These are phyloP conservation scores for Plasmodium coatneyi DNA, from an alignment of 169 alveolate species.

Conservation along the genomic window DNA sequence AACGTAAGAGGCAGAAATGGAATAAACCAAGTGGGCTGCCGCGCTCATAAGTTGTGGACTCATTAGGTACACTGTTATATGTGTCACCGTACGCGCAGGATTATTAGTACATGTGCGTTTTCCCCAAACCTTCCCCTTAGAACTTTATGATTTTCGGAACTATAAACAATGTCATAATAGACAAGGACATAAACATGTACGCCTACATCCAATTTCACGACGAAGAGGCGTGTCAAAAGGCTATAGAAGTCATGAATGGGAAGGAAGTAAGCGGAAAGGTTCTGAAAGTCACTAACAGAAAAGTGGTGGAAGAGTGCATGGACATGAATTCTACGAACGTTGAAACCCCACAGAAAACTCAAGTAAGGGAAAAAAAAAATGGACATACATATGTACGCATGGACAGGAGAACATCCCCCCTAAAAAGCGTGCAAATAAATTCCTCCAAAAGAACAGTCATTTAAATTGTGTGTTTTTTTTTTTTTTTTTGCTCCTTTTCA, in stretches of 20 bases:
- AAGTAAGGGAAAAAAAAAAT: constrained; percentile 15
- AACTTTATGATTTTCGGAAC: constrained; percentile 61
- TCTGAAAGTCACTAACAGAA: constrained; percentile 89
- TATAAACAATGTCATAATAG: constrained; percentile 51
- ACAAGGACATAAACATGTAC: constrained; percentile 87
- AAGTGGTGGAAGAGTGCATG: constrained; percentile 85
- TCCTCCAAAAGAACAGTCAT: neutral
- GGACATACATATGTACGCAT: neutral
- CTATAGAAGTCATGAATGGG: constrained; percentile 91
- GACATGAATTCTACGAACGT: constrained; percentile 38
- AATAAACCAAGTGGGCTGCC: neutral
- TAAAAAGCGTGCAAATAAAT: neutral
- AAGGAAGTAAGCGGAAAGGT: constrained; percentile 87
- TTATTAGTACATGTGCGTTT: neutral
- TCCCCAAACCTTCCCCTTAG: neutral
- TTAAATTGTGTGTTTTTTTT: neutral
- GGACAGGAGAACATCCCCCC: neutral
- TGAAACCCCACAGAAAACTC: constrained; percentile 45
- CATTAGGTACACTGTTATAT: neutral
- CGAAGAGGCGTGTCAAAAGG: constrained; percentile 90
- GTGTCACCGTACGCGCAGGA: neutral
- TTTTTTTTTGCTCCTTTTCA: neutral
- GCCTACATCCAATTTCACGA: constrained; percentile 92
- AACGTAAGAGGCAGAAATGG: constrained; percentile 23
- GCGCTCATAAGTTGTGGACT: neutral